Conservation (phyloP, 768 basidiomycete genomes). For the Chalciporus chontae region DNA sequence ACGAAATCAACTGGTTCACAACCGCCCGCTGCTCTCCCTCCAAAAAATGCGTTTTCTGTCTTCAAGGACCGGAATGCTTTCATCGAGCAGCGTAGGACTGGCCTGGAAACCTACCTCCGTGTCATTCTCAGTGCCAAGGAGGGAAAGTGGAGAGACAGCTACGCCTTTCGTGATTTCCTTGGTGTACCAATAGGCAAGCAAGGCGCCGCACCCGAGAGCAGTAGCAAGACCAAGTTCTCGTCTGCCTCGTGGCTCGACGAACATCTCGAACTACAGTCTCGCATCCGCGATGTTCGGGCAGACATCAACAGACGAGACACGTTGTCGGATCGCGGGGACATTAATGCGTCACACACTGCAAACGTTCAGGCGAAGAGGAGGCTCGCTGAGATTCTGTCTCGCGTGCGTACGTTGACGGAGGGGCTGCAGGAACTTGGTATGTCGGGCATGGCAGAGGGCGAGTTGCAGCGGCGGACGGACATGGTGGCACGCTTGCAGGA, state of each 20-base stretch:
- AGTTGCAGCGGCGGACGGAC: slow-evolving; percentile 83
- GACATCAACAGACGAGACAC: slow-evolving; percentile 87
- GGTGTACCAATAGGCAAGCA: slow-evolving; percentile 71
- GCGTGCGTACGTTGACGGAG: slow-evolving; percentile 68
- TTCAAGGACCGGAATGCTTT: slow-evolving; percentile 49
- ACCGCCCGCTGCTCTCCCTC: slow-evolving; percentile 78
- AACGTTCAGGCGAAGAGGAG: slow-evolving; percentile 85
- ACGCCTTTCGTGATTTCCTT: slow-evolving; percentile 83
- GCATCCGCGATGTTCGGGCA: slow-evolving; percentile 78
- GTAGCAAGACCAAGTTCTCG: slow-evolving; percentile 52
- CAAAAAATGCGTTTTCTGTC: slow-evolving; percentile 76
- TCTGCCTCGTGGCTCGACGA: slow-evolving; percentile 87
- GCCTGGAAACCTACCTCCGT: slow-evolving; percentile 82
- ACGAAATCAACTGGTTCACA: slow-evolving; percentile 73
- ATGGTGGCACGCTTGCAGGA: slow-evolving; percentile 87
- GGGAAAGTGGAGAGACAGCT: slow-evolving; percentile 74
- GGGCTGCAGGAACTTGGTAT: slow-evolving; percentile 64
- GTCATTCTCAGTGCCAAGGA: slow-evolving; percentile 82
- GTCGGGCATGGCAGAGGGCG: slow-evolving; percentile 84
- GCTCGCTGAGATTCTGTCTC: slow-evolving; percentile 70
- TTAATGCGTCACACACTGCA: slow-evolving; percentile 68
- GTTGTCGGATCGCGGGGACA: slow-evolving; percentile 70
- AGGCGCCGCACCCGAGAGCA: slow-evolving; percentile 26
- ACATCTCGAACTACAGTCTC: slow-evolving; percentile 71
- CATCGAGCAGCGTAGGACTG: slow-evolving; percentile 71